Percentiles rank a stretch among this genome's conserved stretches.
phyloP scores from a whole-genome alignment of 1,284 basidiomycete genomes.

The Pyrrhoderma lamaoense region DNA sequence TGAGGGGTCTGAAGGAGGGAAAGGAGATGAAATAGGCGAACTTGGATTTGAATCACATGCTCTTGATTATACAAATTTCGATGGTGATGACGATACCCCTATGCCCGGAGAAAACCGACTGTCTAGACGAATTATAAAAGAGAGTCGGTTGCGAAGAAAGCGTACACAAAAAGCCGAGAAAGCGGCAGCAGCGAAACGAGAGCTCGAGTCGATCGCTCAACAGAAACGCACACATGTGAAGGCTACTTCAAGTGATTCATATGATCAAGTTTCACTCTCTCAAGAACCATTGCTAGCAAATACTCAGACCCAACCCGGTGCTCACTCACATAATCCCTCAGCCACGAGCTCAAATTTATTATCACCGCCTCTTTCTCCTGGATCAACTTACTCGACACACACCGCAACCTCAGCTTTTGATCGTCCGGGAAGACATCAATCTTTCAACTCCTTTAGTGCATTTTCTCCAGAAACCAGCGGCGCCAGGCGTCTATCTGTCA shows the following conservation, averaged over 20 bases:
- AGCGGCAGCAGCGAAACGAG: conserved; percentile 22
- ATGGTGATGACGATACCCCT: conserved; percentile 66
- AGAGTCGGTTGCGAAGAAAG: conserved; percentile 63
- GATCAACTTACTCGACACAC: neutral
- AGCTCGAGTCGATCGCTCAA: conserved; percentile 5
- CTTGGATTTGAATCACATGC: conserved; percentile 46
- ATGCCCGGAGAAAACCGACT: conserved; percentile 59
- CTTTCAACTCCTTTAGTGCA: neutral
- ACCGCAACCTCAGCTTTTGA: neutral
- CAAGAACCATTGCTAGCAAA: conserved; percentile 9
- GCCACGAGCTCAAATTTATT: neutral
- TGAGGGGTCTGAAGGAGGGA: conserved; percentile 28
- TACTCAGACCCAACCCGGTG: no score
- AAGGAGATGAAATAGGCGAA: conserved; percentile 22
- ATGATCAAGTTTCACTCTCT: conserved; percentile 6
- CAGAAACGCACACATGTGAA: neutral
- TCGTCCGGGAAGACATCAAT: neutral
- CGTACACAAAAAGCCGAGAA: conserved; percentile 36
- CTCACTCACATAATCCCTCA: neutral
- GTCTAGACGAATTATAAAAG: conserved; percentile 52
- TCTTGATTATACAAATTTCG: conserved; percentile 74
- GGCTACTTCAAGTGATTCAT: neutral
- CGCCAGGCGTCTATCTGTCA: neutral
- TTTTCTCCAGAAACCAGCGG: neutral
- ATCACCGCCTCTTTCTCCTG: conserved; percentile 4